Base-by-base conservation (phyloP, 805 yeast species). In the Phaffomyces opuntiae region DNA sequence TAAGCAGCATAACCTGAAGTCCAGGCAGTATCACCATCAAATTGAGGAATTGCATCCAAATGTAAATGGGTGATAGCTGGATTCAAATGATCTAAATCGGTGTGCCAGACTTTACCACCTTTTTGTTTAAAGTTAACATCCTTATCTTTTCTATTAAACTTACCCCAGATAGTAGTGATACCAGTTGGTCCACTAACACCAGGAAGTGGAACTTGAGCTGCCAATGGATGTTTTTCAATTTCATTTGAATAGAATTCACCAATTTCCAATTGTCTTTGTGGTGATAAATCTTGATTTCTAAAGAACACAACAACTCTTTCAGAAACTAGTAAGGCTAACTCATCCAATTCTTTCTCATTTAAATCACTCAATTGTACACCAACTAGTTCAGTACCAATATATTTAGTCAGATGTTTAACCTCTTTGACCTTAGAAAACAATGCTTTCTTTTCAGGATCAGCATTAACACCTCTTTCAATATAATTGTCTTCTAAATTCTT, bases 11-110 rank as follows among this genome's bases (percentile, higher is more conserved):
- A 76, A 17, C 80, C 80, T 37, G 78, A 72, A 7, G 76, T 59
- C 78, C 79, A 77, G 14, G 67, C 51, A n/a, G 81, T 77, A 56
- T 77, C 81, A 48, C 81, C 81, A 42, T 81, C 81, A 32, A 68
- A 69, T 1, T 52, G 50, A 37, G 77, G 77, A 56, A 74, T 66
- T 8, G 75, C 62, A 57, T 75, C 79, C 49, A 69, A 61, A 56
- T 76, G 77, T 54, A 78, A 63, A 53, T 71, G 73, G 9, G 81
- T 74, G 49, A 72, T 62, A 25, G 77, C 80, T 5, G 82, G 75
- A 9, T 81, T 80, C 63, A 77, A 81, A 53, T 76, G 80, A 43
- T 72, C 73, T 43, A 78, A 65, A 56, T 76, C 81, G 3, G 78
- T 68, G 63, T 76, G 81, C 77, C 77, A 74, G 19, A 55, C 61